A percentile compares a stretch with the other conserved stretches of the same genome.
Evolutionary conservation across 371 early-diverging fungal genomes (phyloP).

Genomic region (Mortierella sp.): DNA sequence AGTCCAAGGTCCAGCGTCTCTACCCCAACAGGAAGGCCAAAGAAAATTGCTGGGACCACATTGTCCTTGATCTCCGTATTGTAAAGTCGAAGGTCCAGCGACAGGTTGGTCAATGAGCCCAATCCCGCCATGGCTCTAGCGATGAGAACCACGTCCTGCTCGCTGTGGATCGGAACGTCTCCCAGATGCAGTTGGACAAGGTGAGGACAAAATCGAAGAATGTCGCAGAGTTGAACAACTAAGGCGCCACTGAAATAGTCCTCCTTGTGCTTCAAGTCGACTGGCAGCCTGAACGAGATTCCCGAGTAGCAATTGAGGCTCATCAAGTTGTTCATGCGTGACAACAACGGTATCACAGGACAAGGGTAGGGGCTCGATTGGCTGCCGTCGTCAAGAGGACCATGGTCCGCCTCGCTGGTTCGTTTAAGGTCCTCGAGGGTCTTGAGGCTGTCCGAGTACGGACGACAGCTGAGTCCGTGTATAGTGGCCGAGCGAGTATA

Average conservation of each 20-base stretch:
- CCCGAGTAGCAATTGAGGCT: neutral
- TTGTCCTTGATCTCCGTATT: neutral
- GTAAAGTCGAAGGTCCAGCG: neutral
- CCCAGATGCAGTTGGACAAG: neutral
- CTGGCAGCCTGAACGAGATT: neutral
- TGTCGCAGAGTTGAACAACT: neutral
- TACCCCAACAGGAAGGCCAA: neutral
- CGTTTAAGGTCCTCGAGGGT: neutral
- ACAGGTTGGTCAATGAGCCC: neutral
- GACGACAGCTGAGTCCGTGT: neutral
- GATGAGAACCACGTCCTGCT: neutral
- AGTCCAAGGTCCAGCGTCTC: neutral
- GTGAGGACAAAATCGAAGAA: neutral
- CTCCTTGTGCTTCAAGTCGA: neutral
- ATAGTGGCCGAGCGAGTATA: neutral
- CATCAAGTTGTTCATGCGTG: neutral
- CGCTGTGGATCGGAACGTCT: neutral
- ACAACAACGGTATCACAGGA: neutral
- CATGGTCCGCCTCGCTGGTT: neutral
- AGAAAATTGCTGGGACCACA: neutral
- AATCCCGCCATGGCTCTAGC: neutral
- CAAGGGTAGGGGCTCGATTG: neutral
- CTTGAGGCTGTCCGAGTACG: neutral
- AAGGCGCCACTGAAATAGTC: neutral
- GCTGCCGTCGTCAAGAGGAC: neutral